Conservation (phyloP, 306 rosid genomes). For the Medicago arabica region DNA sequence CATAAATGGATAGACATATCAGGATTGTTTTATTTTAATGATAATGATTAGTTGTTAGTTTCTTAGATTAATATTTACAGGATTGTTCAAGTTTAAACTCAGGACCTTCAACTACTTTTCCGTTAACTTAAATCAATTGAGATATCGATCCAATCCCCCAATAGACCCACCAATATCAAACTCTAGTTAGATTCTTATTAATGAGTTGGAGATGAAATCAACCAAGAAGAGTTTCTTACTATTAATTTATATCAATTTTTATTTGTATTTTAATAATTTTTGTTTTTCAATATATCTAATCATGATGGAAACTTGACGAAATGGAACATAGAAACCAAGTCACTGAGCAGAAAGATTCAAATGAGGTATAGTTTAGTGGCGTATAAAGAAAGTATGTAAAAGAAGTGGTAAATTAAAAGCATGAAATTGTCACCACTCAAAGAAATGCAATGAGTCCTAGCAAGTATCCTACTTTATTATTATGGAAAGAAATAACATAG, state of each 20-base stretch:
- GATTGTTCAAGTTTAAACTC: no score
- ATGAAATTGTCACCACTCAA: slow-evolving; percentile 1
- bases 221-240: background rate
- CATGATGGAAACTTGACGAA: background rate
- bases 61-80: no score
- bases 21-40: no score
- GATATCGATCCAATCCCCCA: no score
- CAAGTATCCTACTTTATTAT: slow-evolving; percentile 15
- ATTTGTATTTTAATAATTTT: background rate
- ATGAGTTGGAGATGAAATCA: background rate
- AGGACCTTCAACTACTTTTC: no score
- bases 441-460: slow-evolving; percentile 5
- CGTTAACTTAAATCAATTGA: no score
- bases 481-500: background rate
- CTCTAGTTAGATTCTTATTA: no score
- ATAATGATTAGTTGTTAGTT: no score
- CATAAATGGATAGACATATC: no score
- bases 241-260: background rate
- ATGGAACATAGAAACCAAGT: background rate
- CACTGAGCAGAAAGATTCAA: background rate
- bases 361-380: background rate
- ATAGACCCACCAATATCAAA: no score
- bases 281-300: background rate
- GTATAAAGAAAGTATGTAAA: background rate
- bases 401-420: slow-evolving; percentile 1